Evolutionary conservation across 495 filamentous ascomycete genomes (phyloP).

Genomic region (Daldinia decipiens): DNA sequence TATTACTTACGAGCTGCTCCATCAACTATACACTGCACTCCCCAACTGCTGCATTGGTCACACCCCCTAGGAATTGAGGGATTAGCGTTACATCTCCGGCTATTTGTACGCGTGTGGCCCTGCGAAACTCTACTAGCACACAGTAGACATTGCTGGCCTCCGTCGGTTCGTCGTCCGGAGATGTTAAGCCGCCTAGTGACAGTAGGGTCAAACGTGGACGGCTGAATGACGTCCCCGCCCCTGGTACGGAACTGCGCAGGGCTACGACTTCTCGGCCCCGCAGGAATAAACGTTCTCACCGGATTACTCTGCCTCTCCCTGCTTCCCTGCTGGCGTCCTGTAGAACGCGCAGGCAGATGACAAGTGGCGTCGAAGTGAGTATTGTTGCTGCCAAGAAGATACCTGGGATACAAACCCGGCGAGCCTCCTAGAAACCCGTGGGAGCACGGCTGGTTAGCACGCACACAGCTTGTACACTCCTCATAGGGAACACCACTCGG

Average conservation of each 20-base stretch:
- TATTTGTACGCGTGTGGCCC: background rate
- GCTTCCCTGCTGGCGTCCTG: background rate
- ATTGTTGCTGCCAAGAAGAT: background rate
- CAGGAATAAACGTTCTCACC: background rate
- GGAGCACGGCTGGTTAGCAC: background rate
- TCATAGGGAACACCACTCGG: background rate
- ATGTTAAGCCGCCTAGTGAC: background rate
- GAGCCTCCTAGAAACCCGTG: background rate
- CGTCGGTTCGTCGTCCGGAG: background rate
- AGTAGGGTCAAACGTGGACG: background rate
- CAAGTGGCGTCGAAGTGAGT: background rate
- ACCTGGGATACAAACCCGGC: background rate
- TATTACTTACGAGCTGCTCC: constrained; percentile 1
- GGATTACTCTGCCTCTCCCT: background rate
- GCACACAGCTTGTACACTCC: background rate
- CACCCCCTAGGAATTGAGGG: background rate
- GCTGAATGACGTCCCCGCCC: too few relatives aligned
- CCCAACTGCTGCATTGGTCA: background rate
- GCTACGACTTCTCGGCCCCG: background rate
- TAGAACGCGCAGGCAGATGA: background rate
- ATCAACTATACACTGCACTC: background rate
- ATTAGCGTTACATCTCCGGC: background rate
- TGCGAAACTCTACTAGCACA: background rate
- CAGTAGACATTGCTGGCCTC: background rate
- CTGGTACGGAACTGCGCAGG: background rate